Evolutionary conservation across 73 alveolate genomes (phyloP).

Genomic region (Paraurostyla sp.): DNA sequence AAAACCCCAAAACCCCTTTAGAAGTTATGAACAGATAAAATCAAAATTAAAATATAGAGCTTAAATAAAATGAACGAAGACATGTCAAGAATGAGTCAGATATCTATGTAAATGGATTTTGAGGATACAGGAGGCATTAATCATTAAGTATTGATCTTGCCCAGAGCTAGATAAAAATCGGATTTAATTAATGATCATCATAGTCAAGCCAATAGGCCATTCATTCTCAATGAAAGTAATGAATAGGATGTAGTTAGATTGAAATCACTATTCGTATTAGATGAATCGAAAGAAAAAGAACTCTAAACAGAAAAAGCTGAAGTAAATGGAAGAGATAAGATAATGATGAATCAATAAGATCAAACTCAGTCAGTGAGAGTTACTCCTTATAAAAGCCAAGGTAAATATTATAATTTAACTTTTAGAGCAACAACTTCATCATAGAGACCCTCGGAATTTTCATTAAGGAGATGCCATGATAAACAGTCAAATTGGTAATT

Average conservation of each 20-base stretch:
- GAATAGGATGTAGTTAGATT: neutral
- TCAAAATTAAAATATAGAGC: neutral
- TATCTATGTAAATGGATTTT: neutral
- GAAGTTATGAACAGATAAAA: neutral
- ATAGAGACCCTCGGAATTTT: too few species aligned
- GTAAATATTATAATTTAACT: too few species aligned
- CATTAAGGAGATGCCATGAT: neutral
- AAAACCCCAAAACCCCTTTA: constrained; percentile 34
- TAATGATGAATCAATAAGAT: too few species aligned
- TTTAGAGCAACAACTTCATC: too few species aligned
- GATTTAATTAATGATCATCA: neutral
- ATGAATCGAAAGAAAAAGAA: too few species aligned
- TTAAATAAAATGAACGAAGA: neutral
- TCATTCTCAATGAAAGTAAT: neutral
- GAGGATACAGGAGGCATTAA: too few species aligned
- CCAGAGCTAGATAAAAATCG: constrained; percentile 7
- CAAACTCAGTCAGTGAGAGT: too few species aligned
- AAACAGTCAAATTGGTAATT: neutral
- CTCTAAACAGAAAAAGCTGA: too few species aligned
- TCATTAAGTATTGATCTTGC: neutral
- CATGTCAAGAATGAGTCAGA: neutral
- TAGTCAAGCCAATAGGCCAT: too few species aligned
- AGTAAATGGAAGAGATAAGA: too few species aligned
- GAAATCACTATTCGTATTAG: too few species aligned
- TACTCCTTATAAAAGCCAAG: too few species aligned